Percentiles rank a stretch among this genome's conserved stretches.
phyloP scores from a whole-genome alignment of 164 flowering plant species.

The Tetrastigma voinierianum region DNA sequence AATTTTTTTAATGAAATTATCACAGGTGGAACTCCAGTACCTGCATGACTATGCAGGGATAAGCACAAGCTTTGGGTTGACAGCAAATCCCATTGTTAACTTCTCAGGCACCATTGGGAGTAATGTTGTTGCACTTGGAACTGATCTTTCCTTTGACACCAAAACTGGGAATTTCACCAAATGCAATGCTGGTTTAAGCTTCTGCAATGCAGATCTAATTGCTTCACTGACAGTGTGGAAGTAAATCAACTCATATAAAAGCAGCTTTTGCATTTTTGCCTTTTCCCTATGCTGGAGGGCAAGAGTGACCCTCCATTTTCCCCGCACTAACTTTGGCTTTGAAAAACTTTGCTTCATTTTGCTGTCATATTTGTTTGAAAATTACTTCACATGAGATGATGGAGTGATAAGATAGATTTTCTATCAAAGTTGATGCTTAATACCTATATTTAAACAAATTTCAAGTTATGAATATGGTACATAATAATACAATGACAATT shows the following conservation, averaged over 20 bases:
- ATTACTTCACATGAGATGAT: too few species aligned
- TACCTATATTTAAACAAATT: too few species aligned
- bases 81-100: conserved; percentile 63
- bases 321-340: background rate
- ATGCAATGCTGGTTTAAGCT: conserved; percentile 52
- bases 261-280: background rate
- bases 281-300: background rate
- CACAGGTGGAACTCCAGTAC: conserved; percentile 54
- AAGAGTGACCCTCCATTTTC: background rate
- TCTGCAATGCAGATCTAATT: conserved; percentile 43
- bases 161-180: conserved; percentile 43
- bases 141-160: conserved; percentile 59
- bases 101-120: conserved; percentile 59
- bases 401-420: too few species aligned
- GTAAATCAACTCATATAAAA: conserved; percentile 12
- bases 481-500: too few species aligned
- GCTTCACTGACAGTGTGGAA: conserved; percentile 61
- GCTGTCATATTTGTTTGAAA: too few species aligned
- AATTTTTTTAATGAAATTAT: conserved; percentile 6
- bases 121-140: conserved; percentile 36
- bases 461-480: too few species aligned
- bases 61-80: conserved; percentile 56
- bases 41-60: conserved; percentile 48
- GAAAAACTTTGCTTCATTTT: too few species aligned
- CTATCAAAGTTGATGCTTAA: too few species aligned